Percentiles rank a stretch among this genome's conserved stretches.
phyloP scores from a whole-genome alignment of 257 asterid genomes.

The Paulownia fortunei region DNA sequence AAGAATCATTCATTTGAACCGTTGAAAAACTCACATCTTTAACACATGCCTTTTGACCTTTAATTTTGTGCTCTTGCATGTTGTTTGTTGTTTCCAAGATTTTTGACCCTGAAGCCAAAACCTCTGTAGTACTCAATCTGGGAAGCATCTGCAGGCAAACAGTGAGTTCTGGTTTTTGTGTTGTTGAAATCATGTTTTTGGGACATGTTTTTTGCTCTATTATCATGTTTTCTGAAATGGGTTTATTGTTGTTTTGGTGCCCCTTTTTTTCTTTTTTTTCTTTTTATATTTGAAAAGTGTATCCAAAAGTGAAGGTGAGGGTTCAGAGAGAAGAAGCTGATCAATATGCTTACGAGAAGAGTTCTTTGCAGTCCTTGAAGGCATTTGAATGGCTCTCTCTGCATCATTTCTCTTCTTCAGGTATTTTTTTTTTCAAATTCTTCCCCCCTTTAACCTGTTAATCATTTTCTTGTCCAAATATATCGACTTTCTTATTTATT shows the following conservation, averaged over 20 bases:
- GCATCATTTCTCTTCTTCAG: conserved; percentile 60
- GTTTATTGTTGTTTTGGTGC: conserved; percentile 16
- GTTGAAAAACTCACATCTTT: conserved; percentile 31
- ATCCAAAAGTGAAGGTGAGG: conserved; percentile 91
- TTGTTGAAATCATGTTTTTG: neutral
- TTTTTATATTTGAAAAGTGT: conserved; percentile 49
- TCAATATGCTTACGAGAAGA: conserved; percentile 65
- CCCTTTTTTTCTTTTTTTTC: neutral
- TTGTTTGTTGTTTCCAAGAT: conserved; percentile 12
- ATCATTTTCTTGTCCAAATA: neutral
- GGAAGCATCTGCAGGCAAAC: conserved; percentile 33
- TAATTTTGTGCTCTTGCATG: neutral
- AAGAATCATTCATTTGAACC: conserved; percentile 31
- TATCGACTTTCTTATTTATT: neutral
- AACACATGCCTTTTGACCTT: conserved; percentile 23
- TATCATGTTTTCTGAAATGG: conserved; percentile 39
- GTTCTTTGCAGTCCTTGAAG: conserved; percentile 71
- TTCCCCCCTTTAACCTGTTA: neutral
- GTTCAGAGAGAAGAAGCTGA: conserved; percentile 68
- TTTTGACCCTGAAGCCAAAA: conserved; percentile 4
- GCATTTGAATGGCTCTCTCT: conserved; percentile 68
- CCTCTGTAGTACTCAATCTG: conserved; percentile 23
- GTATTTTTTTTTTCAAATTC: conserved; percentile 31
- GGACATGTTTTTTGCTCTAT: conserved; percentile 1
- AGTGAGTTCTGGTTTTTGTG: conserved; percentile 27